Evolutionary conservation across 2,329 filamentous ascomycete genomes (phyloP).

Genomic region (Teratosphaeria gauchensis): DNA sequence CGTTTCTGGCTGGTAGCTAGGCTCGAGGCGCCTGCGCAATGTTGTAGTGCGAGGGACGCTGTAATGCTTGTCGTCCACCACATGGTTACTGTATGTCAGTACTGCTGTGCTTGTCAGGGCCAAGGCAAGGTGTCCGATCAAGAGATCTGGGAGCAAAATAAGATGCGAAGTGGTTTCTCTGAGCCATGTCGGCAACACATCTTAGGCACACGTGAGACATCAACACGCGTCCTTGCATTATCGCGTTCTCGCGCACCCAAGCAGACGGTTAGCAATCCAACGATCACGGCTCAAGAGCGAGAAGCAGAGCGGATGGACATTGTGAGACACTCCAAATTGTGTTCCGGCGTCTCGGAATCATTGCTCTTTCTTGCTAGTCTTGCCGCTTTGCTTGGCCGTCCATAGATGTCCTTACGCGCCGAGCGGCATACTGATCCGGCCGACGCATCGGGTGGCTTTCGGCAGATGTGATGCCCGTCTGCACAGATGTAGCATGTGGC

Average conservation of each 20-base stretch:
- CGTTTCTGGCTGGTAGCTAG: not conserved
- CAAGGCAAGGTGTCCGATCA: not conserved
- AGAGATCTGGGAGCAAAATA: not conserved
- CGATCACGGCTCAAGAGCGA: not conserved
- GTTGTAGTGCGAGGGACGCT: not conserved
- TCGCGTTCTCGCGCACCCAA: not conserved
- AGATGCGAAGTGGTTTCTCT: not conserved
- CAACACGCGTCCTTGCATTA: not conserved
- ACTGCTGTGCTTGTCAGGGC: not conserved
- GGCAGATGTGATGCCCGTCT: not conserved
- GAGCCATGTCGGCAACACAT: not conserved
- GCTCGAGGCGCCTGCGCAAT: not conserved
- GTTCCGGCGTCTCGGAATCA: not conserved
- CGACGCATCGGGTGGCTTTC: too few relatives aligned
- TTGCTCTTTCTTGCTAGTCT: not conserved
- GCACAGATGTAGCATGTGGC: not conserved
- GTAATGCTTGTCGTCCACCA: not conserved
- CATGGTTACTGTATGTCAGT: not conserved
- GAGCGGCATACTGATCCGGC: not conserved
- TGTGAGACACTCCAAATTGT: not conserved
- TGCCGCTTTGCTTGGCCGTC: not conserved
- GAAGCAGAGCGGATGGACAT: not conserved
- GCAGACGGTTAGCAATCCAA: not conserved
- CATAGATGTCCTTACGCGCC: too few relatives aligned
- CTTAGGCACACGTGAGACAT: not conserved